Percentiles rank a stretch among this genome's conserved stretches.
Conservation (phyloP, 257 asterid species). For the Solanum chiquidenum region DNA sequence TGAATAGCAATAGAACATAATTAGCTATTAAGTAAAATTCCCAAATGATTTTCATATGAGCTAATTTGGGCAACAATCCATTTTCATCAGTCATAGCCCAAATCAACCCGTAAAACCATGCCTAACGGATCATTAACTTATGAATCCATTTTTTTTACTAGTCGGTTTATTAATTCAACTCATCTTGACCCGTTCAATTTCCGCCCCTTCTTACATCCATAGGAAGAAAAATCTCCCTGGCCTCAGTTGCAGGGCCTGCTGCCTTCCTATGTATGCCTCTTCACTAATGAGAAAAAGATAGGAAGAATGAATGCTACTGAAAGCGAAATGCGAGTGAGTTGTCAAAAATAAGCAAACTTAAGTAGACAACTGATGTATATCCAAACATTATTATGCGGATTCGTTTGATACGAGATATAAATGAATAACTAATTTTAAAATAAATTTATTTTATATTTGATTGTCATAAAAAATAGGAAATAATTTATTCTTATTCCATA, state of each 20-base stretch:
- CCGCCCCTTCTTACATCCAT: too few species aligned
- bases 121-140: too few species aligned
- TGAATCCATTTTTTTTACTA: too few species aligned
- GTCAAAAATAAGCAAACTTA: neutral
- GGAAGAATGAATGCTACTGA: neutral
- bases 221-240: neutral
- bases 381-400: neutral
- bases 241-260: neutral
- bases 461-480: too few species aligned
- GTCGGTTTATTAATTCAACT: rapidly evolving
- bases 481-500: too few species aligned
- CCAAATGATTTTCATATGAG: neutral
- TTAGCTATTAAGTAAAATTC: neutral
- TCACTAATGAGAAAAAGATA: neutral
- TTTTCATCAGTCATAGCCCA: too few species aligned
- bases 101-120: too few species aligned
- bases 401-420: too few species aligned
- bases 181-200: too few species aligned
- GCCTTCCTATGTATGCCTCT: neutral
- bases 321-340: neutral
- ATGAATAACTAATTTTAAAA: too few species aligned
- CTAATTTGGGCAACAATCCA: neutral
- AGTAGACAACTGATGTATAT: neutral
- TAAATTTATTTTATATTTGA: too few species aligned
- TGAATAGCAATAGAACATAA: too few species aligned